Percentiles rank a stretch among this genome's conserved stretches.
These are phyloP conservation scores for Phaeolepiota aurea DNA, from an alignment of 768 basidiomycete genomes.

Conservation along the genomic window DNA sequence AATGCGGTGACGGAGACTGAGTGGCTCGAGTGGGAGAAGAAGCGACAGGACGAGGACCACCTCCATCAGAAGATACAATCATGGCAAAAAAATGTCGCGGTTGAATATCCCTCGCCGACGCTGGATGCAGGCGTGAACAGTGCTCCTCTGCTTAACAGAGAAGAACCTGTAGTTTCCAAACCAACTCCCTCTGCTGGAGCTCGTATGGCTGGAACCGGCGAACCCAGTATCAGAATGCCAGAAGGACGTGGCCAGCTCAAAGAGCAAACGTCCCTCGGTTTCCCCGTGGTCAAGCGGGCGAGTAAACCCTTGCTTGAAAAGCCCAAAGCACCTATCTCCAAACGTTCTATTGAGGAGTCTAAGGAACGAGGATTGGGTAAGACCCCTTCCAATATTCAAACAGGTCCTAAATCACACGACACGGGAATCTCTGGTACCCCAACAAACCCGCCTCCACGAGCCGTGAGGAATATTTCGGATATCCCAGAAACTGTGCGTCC, in stretches of 20 bases:
- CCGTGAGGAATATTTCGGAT: conserved; percentile 9
- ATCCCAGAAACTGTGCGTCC: conserved; percentile 18
- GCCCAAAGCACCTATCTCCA: conserved; percentile 8
- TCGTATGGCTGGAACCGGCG: too few species aligned
- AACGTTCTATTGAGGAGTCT: not conserved
- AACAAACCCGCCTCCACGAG: not conserved
- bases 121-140: not conserved
- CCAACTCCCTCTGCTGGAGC: too few species aligned
- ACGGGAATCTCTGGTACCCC: not conserved
- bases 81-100: conserved; percentile 14
- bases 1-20: conserved; percentile 36
- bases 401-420: not conserved
- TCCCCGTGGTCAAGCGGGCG: conserved; percentile 33
- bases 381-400: not conserved
- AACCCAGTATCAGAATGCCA: not conserved
- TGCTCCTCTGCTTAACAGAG: not conserved
- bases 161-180: too few species aligned
- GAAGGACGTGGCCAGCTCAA: conserved; percentile 3
- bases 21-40: conserved; percentile 38
- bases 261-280: conserved; percentile 26
- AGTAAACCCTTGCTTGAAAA: conserved; percentile 16
- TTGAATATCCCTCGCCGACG: not conserved
- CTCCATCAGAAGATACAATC: conserved; percentile 17
- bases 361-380: too few species aligned
- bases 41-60: conserved; percentile 16